These are phyloP conservation scores for Kazachstania psychrophila DNA, from an alignment of 805 yeast species.

Conservation along the genomic window DNA sequence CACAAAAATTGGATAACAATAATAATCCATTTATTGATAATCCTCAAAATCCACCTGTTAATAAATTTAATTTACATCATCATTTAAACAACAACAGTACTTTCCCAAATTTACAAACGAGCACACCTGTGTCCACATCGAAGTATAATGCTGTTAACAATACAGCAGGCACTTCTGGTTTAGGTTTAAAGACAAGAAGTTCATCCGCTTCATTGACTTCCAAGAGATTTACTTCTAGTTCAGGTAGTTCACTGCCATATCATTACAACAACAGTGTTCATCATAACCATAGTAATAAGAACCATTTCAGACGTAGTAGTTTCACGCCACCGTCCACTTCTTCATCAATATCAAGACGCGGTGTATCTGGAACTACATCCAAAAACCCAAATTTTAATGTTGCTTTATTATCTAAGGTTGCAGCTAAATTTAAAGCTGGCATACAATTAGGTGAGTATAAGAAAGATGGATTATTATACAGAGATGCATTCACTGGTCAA, in stretches of 20 bases:
- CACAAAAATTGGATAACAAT: constrained; percentile 31
- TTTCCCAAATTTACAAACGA: too few species aligned
- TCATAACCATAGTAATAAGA: constrained; percentile 6
- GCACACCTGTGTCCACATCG: too few species aligned
- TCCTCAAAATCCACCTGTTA: constrained; percentile 2
- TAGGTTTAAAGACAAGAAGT: constrained; percentile 39
- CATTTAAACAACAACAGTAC: neutral
- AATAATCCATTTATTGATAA: constrained; percentile 20
- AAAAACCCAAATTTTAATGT: constrained; percentile 73
- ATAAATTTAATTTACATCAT: neutral
- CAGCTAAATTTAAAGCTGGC: constrained; percentile 61
- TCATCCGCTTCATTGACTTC: constrained; percentile 34
- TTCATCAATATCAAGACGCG: constrained; percentile 36
- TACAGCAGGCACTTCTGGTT: constrained; percentile 18
- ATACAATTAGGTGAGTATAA: constrained; percentile 66
- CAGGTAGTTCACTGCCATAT: constrained; percentile 13
- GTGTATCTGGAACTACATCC: too few species aligned
- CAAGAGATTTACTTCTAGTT: constrained; percentile 31
- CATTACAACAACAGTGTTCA: constrained; percentile 8
- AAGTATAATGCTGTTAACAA: constrained; percentile 1
- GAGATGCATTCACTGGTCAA: constrained; percentile 87
- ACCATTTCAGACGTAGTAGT: constrained; percentile 10
- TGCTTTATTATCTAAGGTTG: constrained; percentile 79
- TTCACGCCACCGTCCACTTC: constrained; percentile 6
- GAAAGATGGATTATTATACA: constrained; percentile 84